Conservation (phyloP, 73 alveolate species). For the Paramecium tetraurelia region DNA sequence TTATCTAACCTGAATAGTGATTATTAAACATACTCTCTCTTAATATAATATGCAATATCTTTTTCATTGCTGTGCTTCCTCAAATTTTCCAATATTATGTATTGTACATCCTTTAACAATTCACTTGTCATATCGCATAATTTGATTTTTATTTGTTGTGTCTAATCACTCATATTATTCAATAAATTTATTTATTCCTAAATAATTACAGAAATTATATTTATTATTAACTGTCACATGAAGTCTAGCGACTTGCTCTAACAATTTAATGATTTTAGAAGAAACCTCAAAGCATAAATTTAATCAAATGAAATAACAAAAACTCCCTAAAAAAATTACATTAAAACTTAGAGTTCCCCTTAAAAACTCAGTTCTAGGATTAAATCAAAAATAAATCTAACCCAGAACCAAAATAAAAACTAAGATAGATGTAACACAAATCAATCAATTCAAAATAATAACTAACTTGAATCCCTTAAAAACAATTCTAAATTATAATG, state of each 20-base stretch:
- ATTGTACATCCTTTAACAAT: not conserved
- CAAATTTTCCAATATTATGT: not conserved
- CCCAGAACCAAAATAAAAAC: not conserved
- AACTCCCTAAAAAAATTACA: not conserved
- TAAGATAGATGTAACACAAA: not conserved
- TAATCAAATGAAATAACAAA: not conserved
- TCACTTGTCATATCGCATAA: constrained; percentile 14
- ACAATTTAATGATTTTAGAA: not conserved
- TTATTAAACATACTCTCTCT: not conserved
- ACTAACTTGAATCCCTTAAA: not conserved
- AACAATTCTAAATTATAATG: not conserved
- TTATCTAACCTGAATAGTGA: not conserved
- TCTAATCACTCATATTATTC: not conserved
- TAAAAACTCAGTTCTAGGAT: not conserved
- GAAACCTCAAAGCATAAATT: not conserved
- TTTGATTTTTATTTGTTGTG: not conserved
- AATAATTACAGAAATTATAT: not conserved
- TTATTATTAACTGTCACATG: constrained; percentile 1
- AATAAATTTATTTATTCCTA: not conserved
- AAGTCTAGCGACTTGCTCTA: not conserved
- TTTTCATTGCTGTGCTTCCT: not conserved
- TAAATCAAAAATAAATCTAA: not conserved
- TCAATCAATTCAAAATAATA: not conserved
- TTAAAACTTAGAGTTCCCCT: not conserved
- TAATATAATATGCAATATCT: not conserved